phyloP scores from a whole-genome alignment of 2,329 filamentous ascomycete genomes.

The Chalaropsis thielavioides region DNA sequence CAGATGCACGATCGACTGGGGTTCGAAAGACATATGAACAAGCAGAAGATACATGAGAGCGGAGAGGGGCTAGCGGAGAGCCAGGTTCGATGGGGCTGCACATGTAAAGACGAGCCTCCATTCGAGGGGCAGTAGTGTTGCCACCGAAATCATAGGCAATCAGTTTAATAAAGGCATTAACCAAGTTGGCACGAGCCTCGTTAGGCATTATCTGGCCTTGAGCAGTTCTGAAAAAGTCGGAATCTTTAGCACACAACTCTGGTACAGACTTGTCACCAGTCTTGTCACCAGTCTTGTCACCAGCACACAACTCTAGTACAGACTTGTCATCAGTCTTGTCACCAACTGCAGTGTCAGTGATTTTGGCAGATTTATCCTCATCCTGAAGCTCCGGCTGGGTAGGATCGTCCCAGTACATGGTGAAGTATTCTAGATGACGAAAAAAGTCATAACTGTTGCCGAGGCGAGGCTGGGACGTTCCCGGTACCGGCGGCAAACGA shows the following conservation, averaged over 20 bases:
- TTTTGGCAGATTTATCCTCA: neutral
- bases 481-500: slow-evolving; percentile 39
- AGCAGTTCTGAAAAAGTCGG: slow-evolving; percentile 31
- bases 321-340: neutral
- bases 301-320: slow-evolving; percentile 15
- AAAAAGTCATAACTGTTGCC: slow-evolving; percentile 54
- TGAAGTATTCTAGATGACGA: slow-evolving; percentile 45
- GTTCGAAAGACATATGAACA: slow-evolving; percentile 47
- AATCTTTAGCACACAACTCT: slow-evolving; percentile 16
- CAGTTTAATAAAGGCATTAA: slow-evolving; percentile 47
- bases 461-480: slow-evolving; percentile 39
- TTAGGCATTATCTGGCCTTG: slow-evolving; percentile 42
- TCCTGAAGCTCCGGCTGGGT: slow-evolving; percentile 23
- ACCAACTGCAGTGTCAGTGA: slow-evolving; percentile 10
- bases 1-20: slow-evolving; percentile 44
- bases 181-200: slow-evolving; percentile 42
- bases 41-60: slow-evolving; percentile 43
- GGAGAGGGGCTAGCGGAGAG: slow-evolving; percentile 24
- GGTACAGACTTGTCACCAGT: neutral
- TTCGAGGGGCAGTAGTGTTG: slow-evolving; percentile 40
- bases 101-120: slow-evolving; percentile 45
- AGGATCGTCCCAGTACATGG: slow-evolving; percentile 48
- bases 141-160: slow-evolving; percentile 53
- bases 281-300: too few species aligned
- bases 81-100: slow-evolving; percentile 25